Evolutionary conservation across 2,329 filamentous ascomycete genomes (phyloP), one percentile per base, ranked within the genome.

Genomic region (Dactylellina sp.): DNA sequence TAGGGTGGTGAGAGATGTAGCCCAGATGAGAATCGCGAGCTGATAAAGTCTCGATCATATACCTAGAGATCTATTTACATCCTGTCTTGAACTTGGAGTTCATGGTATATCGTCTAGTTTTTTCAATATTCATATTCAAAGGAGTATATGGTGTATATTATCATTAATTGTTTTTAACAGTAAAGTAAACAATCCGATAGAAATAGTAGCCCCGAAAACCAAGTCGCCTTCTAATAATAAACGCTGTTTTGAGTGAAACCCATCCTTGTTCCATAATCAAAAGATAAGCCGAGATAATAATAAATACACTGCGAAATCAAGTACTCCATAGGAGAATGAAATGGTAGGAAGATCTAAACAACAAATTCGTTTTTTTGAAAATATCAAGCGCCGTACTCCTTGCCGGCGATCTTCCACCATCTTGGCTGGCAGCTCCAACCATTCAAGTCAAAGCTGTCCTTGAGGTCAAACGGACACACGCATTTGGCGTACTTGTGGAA

Each of bases 351-450:
- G 16, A 49, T 11, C 7, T 32, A 32, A 37, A 16, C 39, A 42
- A 39, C n/a, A n/a, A n/a, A n/a, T n/a, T n/a, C n/a, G n/a, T n/a
- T 22, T 39, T 32, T n/a, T 35, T 9, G 37, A 53, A 32, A 42
- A 50, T 52, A 40, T 22, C 46, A 75, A n/a, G 71, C 37, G 46
- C 71, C 71, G 44, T 70, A 75, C 57, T 75, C 64, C 75, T 75
- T 76, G 62, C 77, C 76, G 24, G 76, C 75, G 42, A 78, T 76
- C 68, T 76, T 77, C 75, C 76, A 77, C 77, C 77, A 78, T 44
- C 74, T 64, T 32, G 75, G 77, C 42, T 77, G 77, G 55, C 77
- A 78, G 50, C 77, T 78, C 71, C 75, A 78, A 7, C 71, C 59
- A 49, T 75, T 74, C 35, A 78, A 50, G 60, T 78, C 77, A 35